Base-by-base conservation (phyloP, 768 basidiomycete genomes). In the Leccinum sublutescens region DNA sequence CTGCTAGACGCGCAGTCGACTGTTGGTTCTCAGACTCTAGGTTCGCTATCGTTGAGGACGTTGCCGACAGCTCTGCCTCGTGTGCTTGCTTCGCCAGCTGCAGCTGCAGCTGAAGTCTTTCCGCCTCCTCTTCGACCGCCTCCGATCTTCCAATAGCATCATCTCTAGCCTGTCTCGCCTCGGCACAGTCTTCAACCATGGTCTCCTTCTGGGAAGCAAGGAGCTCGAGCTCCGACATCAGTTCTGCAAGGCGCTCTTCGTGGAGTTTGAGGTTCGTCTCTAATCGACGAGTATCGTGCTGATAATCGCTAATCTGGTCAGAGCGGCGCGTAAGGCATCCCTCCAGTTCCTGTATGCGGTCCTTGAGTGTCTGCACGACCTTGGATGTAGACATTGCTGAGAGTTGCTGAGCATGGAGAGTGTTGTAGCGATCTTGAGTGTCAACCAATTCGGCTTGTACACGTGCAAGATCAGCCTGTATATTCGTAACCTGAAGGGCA, bases 111-210 rank as follows among this genome's bases (percentile, higher is more conserved):
- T 76, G 74, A 29, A 79, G 59, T n/a, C 62, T 70, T 68, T 87
- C 90, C 53, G 83, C 61, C 60, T 84, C 82, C 45, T 85, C 80
- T 64, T 92, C 90, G 59, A 86, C 69, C n/a, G 71, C 72, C 57
- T 92, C 91, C 27, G 81, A 70, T 59, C 75, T 76, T 55, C 68
- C 66, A 47, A 85, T 68, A 5, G 89, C 87, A 25, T 79, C 79
- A 69, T 93, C 87, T 38, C 91, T 79, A 21, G 86, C 82, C 56
- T 87, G 87, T 55, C 91, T 78, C 2, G 89, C 89, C 56, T 87
- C 85, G 4, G 87, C 86, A 65, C 91, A 93, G 67, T 93, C 91
- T 62, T 92, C 90, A 0, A 93, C 83, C 88, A 93, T 90, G 2
- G 88, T 85, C 57, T 84, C 84, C 70, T 87, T 90, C 76, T 91